A percentile compares a stretch with the other conserved stretches of the same genome.
Conservation (phyloP, 352 stramenopile genomes). For the Phytopythium cucurbitacearum region DNA sequence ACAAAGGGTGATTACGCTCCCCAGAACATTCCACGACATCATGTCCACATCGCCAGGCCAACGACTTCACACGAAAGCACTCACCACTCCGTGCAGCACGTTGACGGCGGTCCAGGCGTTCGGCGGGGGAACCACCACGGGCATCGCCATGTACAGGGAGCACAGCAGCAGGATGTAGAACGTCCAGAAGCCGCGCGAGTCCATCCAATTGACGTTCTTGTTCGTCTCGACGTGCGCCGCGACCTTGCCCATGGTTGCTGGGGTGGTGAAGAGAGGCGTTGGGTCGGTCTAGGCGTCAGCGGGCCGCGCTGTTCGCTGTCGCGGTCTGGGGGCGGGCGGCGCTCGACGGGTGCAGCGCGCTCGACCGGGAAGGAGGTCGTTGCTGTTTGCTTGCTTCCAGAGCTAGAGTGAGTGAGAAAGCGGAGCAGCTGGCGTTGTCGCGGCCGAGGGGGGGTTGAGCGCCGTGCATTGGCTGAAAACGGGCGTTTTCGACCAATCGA, state of each 20-base stretch:
- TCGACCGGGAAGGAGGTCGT: neutral
- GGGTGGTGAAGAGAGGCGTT: neutral
- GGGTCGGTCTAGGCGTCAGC: too few relatives aligned
- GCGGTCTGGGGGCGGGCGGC: neutral
- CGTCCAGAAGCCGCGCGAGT: constrained; percentile 82
- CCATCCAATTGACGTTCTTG: constrained; percentile 92
- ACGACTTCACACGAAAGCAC: constrained; percentile 5
- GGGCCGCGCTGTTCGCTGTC: neutral
- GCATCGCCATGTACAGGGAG: constrained; percentile 79
- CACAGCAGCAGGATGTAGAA: constrained; percentile 81
- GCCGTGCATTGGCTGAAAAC: constrained; percentile 14
- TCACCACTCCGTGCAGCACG: constrained; percentile 84
- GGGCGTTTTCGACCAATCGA: neutral
- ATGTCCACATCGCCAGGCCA: neutral
- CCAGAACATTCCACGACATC: neutral
- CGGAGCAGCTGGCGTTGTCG: neutral
- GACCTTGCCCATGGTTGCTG: constrained; percentile 20
- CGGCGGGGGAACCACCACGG: constrained; percentile 59
- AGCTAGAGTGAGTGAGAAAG: constrained; percentile 10
- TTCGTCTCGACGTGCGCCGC: constrained; percentile 63
- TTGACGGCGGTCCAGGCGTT: constrained; percentile 80
- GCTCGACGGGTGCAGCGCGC: constrained; percentile 3
- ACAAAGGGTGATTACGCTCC: neutral
- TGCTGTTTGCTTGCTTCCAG: constrained; percentile 11
- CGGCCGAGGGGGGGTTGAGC: constrained; percentile 2